These are phyloP conservation scores for Stevia rebaudiana DNA, from an alignment of 140 eudicot genomes.

Conservation along the genomic window DNA sequence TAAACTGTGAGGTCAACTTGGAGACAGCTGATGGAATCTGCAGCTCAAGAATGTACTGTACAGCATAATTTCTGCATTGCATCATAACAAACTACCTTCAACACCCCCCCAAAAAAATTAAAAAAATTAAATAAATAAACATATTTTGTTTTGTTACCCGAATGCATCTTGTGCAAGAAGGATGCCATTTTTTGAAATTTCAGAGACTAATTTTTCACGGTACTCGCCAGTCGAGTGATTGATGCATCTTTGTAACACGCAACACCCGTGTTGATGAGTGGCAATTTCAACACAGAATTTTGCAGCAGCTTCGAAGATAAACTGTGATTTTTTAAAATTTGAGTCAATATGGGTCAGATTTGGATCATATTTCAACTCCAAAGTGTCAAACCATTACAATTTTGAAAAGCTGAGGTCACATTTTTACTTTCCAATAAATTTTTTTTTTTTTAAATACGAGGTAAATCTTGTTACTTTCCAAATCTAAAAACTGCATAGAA, in stretches of 20 bases:
- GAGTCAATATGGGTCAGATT: background rate
- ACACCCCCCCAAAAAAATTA: background rate
- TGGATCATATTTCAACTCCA: background rate
- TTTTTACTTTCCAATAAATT: background rate
- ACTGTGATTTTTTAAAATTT: constrained; percentile 34
- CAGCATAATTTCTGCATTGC: constrained; percentile 69
- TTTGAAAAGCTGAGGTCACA: background rate
- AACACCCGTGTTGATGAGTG: constrained; percentile 81
- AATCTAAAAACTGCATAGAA: background rate
- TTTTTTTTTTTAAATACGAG: background rate
- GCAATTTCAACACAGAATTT: constrained; percentile 73
- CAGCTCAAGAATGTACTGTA: constrained; percentile 63
- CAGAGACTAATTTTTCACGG: constrained; percentile 48
- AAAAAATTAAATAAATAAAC: background rate
- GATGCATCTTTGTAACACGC: constrained; percentile 76
- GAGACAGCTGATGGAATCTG: constrained; percentile 54
- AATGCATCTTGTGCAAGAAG: constrained; percentile 74
- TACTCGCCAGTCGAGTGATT: constrained; percentile 51
- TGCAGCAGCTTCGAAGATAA: constrained; percentile 70
- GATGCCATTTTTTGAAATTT: constrained; percentile 62
- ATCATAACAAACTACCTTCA: background rate
- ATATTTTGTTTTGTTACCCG: constrained; percentile 39
- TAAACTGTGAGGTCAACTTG: constrained; percentile 46
- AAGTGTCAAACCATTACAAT: background rate
- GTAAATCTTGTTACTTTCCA: background rate